Conservation (phyloP, 768 basidiomycete genomes). For the Tricholoma hemisulphureum region DNA sequence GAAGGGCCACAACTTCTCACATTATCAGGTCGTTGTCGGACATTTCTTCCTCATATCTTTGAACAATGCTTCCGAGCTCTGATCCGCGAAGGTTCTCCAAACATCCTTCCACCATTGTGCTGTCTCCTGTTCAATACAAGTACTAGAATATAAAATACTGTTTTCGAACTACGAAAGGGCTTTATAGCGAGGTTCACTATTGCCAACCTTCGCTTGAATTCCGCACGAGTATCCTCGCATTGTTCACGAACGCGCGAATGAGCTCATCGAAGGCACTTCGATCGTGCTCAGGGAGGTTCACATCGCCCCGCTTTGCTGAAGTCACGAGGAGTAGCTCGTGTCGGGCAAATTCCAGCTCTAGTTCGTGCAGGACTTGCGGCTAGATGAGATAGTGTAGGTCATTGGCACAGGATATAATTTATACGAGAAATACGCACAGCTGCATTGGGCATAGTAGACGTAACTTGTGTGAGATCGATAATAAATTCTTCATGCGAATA, state of each 20-base stretch:
- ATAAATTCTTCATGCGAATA: constrained; percentile 92
- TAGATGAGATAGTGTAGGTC: constrained; percentile 22
- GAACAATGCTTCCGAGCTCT: too few species aligned
- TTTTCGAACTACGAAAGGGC: neutral
- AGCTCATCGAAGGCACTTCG: constrained; percentile 84
- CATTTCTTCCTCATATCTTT: too few species aligned
- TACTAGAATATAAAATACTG: neutral
- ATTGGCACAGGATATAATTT: constrained; percentile 1
- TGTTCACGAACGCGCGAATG: constrained; percentile 90
- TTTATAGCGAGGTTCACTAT: constrained; percentile 11
- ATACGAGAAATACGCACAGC: constrained; percentile 44
- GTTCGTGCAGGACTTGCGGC: constrained; percentile 74
- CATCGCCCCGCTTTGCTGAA: constrained; percentile 66
- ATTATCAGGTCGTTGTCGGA: too few species aligned
- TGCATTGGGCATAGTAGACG: constrained; percentile 46
- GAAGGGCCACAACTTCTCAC: too few species aligned
- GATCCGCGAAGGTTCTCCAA: too few species aligned
- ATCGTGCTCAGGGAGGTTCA: constrained; percentile 58
- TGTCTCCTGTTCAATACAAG: neutral
- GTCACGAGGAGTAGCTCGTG: constrained; percentile 68
- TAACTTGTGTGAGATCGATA: constrained; percentile 94
- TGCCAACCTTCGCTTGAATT: constrained; percentile 63
- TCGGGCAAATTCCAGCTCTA: constrained; percentile 85
- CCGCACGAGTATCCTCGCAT: constrained; percentile 82
- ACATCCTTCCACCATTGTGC: neutral